Evolutionary conservation across 345 rosid species (phyloP).

Genomic region (Salix caprea): DNA sequence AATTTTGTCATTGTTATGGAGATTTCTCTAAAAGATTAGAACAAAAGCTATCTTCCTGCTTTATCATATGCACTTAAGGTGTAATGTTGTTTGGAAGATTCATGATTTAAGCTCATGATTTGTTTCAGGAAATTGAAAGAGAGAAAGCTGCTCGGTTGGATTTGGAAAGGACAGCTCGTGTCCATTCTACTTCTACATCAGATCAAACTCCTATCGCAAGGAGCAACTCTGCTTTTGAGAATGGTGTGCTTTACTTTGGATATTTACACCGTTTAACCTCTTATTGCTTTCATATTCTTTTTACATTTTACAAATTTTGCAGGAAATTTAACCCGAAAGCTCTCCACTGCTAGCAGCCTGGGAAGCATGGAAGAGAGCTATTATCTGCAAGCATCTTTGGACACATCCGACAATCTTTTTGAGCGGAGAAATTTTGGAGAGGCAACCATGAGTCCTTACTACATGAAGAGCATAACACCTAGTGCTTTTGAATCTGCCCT

Average conservation of each 20-base stretch:
- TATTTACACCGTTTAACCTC: conserved; percentile 13
- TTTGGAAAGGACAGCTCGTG: conserved; percentile 65
- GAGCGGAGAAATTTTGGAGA: conserved; percentile 72
- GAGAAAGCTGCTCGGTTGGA: conserved; percentile 84
- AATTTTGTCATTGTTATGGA: neutral
- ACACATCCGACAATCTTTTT: conserved; percentile 64
- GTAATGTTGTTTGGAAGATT: neutral
- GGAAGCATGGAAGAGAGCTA: conserved; percentile 98
- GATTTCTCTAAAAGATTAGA: neutral
- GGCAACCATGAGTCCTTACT: conserved; percentile 67
- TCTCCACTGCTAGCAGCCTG: conserved; percentile 80
- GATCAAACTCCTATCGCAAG: conserved; percentile 55
- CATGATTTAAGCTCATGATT: neutral
- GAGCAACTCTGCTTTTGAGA: conserved; percentile 59
- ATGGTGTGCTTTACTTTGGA: conserved; percentile 45
- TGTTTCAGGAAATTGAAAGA: conserved; percentile 74
- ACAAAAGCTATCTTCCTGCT: neutral
- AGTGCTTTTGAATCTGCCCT: conserved; percentile 89
- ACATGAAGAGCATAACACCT: conserved; percentile 91
- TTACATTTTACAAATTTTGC: conserved; percentile 18
- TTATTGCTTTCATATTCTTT: conserved; percentile 2
- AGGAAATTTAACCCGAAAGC: conserved; percentile 72
- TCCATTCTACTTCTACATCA: conserved; percentile 44
- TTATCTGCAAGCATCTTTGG: conserved; percentile 91
- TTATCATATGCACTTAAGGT: neutral